Evolutionary conservation across 2,329 filamentous ascomycete genomes (phyloP), one percentile per base, ranked within the genome.

Genomic region (Sporothrix globosa): DNA sequence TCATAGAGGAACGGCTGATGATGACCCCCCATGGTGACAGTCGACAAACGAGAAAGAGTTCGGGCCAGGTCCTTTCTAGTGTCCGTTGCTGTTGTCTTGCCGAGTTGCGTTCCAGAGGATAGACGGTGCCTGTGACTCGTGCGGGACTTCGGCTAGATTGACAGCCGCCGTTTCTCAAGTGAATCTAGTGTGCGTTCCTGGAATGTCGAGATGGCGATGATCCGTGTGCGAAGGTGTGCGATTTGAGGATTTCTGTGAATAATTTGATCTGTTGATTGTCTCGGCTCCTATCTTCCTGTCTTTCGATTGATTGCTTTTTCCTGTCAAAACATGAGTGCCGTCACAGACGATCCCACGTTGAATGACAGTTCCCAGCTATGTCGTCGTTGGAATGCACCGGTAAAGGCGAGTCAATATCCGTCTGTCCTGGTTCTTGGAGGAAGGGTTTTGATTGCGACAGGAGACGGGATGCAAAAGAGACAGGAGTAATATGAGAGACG

Each of bases 1-100:
- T 89, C 86, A 81, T 96, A 96, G 80, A 95, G 85, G 82, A 90
- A 96, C 69, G 92, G 92, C 80, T 79, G 80, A 52, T 76, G 78
- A 72, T 74, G 73, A 67, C 77, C 77, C 66, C 76, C 79, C 79
- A 80, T 80, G 27, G 27, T 60, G 52, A 30, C 50, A 9, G 48
- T 54, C 34, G 50, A 27, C 6, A 34, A 30, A 6, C 17, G 13
- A 19, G 27, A 50, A 34, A 21, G 44, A 60, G 17, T n/a, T 24
- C 44, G 39, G 53, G 54, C 54, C 44, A 21, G 52, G 66, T 39
- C 66, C 50, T 63, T n/a, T 3, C 9, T 7, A 24, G 58, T n/a
- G 27, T 54, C 66, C 21, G 24, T 53, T 60, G 56, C 50, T 66
- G 63, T 30, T 60, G 60, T 63, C 67, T 69, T 52, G 48, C 58